These are phyloP conservation scores for Fomitopsis serialis DNA, from an alignment of 768 basidiomycete species.

Conservation along the genomic window DNA sequence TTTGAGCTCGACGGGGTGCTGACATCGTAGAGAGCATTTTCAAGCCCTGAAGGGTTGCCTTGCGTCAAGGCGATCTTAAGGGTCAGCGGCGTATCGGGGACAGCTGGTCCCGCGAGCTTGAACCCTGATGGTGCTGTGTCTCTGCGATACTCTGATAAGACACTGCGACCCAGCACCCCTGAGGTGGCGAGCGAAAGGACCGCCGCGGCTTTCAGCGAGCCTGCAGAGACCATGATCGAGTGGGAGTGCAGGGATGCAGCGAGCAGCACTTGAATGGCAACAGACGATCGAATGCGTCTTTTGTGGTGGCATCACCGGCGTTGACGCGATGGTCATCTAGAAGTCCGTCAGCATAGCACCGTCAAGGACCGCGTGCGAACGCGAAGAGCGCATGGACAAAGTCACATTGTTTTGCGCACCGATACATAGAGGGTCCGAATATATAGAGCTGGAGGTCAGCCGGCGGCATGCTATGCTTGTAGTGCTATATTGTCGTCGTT, in stretches of 20 bases:
- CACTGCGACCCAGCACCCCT: background rate
- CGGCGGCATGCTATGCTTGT: too few relatives aligned
- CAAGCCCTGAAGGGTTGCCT: constrained; percentile 29
- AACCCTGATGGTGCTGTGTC: constrained; percentile 17
- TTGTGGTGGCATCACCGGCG: too few relatives aligned
- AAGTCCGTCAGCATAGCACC: too few relatives aligned
- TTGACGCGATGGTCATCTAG: too few relatives aligned
- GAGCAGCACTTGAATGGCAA: too few relatives aligned
- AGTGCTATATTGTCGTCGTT: too few relatives aligned
- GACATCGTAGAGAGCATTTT: constrained; percentile 28
- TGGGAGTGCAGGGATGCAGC: background rate
- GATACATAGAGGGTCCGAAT: too few relatives aligned
- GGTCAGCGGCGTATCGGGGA: constrained; percentile 22
- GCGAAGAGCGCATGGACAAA: too few relatives aligned
- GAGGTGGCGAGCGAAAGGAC: background rate
- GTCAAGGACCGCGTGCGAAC: too few relatives aligned
- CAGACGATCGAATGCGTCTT: too few relatives aligned
- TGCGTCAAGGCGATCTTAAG: constrained; percentile 30
- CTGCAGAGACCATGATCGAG: background rate
- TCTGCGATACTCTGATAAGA: constrained; percentile 1
- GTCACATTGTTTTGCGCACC: too few relatives aligned
- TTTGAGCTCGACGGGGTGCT: constrained; percentile 27
- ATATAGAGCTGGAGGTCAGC: too few relatives aligned
- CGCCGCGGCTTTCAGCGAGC: background rate
- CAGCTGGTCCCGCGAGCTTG: constrained; percentile 17